Conservation (phyloP, 2,329 filamentous ascomycete genomes). For the Atkinsonella hypoxylon region DNA sequence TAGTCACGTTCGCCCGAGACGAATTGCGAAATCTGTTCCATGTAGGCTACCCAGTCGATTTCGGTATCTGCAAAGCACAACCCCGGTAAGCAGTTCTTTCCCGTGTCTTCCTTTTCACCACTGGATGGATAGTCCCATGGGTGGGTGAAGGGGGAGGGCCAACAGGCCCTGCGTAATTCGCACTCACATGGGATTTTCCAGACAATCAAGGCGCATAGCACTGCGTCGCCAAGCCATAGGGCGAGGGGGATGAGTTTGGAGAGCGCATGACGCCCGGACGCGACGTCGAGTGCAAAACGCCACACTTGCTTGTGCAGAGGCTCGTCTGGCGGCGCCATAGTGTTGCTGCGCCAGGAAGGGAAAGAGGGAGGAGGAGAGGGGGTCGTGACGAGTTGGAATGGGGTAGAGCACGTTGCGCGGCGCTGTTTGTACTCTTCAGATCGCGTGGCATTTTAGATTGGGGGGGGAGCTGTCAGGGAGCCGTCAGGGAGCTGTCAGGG, state of each 20-base stretch:
- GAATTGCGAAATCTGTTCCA: constrained; percentile 79
- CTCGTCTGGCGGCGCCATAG: constrained; percentile 17
- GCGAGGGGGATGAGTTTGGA: constrained; percentile 42
- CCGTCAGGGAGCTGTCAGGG: neutral
- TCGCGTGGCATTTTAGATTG: constrained; percentile 1
- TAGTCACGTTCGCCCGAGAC: constrained; percentile 82
- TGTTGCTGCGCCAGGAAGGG: neutral
- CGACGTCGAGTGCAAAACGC: constrained; percentile 28
- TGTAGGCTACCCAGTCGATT: constrained; percentile 96
- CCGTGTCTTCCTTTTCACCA: neutral
- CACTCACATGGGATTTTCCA: constrained; percentile 70
- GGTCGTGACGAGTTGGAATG: neutral
- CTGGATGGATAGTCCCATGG: neutral
- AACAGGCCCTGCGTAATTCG: no score
- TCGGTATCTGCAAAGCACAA: constrained; percentile 59
- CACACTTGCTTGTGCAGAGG: constrained; percentile 17
- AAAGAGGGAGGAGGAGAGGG: neutral
- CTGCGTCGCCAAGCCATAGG: constrained; percentile 57
- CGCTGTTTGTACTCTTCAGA: neutral
- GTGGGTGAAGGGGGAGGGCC: no score
- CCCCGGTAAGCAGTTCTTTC: neutral
- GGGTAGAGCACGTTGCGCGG: neutral
- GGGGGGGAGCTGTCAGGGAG: neutral
- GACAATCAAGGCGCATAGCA: constrained; percentile 63
- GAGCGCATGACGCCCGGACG: constrained; percentile 36